Percentiles rank a stretch among this genome's conserved stretches.
phyloP scores from a whole-genome alignment of 2,329 filamentous ascomycete species.

The Emergomyces pasteurianus region DNA sequence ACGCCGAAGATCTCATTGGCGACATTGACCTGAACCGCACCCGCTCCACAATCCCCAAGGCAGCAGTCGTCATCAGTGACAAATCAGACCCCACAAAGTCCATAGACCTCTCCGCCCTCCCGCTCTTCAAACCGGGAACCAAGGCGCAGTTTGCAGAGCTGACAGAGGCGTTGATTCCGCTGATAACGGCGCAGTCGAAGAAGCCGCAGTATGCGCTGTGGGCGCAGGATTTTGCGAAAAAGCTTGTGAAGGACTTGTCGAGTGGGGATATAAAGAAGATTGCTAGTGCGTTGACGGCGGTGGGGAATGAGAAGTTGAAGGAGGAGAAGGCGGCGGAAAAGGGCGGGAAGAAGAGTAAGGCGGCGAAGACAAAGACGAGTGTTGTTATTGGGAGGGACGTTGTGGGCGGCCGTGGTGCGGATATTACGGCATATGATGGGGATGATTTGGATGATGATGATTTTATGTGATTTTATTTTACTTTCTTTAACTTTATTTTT shows the following conservation, averaged over 20 bases:
- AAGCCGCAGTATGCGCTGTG: constrained; percentile 87
- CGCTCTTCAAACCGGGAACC: constrained; percentile 78
- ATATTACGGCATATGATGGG: constrained; percentile 69
- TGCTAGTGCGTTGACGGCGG: constrained; percentile 70
- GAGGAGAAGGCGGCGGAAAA: constrained; percentile 94
- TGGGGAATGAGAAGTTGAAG: constrained; percentile 96
- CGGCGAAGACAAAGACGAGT: constrained; percentile 84
- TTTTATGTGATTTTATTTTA: constrained; percentile 32
- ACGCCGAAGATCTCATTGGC: constrained; percentile 86
- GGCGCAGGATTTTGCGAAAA: constrained; percentile 81
- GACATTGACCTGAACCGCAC: constrained; percentile 56
- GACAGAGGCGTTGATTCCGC: constrained; percentile 64
- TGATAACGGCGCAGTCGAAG: constrained; percentile 63
- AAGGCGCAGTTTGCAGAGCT: constrained; percentile 77
- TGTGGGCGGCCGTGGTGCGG: constrained; percentile 37
- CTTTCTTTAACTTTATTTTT: neutral
- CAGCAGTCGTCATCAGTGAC: constrained; percentile 48
- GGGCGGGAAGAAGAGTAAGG: constrained; percentile 93
- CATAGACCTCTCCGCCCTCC: constrained; percentile 66
- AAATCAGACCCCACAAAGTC: constrained; percentile 67
- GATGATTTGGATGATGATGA: constrained; percentile 63
- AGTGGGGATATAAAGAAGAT: constrained; percentile 97
- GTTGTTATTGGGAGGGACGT: constrained; percentile 51
- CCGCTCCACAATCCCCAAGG: constrained; percentile 48
- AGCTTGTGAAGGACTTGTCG: constrained; percentile 72